phyloP scores from a whole-genome alignment of 1,139 yeast species.

The Blastobotrys niveus region DNA sequence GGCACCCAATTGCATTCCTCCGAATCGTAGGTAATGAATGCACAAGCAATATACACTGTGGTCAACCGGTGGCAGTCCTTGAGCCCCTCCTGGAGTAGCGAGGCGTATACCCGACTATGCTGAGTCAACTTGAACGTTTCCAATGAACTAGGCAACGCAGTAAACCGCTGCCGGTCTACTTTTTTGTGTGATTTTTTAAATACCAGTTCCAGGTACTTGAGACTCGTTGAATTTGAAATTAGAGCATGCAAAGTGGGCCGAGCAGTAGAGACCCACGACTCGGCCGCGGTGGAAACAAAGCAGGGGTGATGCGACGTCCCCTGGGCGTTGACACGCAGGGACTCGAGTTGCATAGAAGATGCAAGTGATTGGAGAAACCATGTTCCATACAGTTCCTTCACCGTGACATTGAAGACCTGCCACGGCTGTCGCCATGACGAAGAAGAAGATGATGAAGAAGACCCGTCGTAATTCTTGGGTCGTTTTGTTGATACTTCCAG shows the following conservation, averaged over 20 bases:
- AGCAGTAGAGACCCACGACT: not conserved
- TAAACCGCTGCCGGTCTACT: not conserved
- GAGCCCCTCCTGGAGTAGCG: not conserved
- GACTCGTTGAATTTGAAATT: too few species aligned
- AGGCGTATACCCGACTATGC: slow-evolving; percentile 3
- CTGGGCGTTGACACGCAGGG: not conserved
- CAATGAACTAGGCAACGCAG: not conserved
- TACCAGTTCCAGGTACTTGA: not conserved
- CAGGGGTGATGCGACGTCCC: not conserved
- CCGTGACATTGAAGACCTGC: not conserved
- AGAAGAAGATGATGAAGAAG: too few species aligned
- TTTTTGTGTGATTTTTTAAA: not conserved
- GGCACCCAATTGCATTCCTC: slow-evolving; percentile 3
- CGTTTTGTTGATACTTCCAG: not conserved
- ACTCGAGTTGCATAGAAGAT: too few species aligned
- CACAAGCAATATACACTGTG: slow-evolving; percentile 4
- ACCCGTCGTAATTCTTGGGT: too few species aligned
- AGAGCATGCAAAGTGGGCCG: not conserved
- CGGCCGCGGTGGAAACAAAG: not conserved
- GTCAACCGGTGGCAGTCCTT: not conserved
- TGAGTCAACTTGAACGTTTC: slow-evolving; percentile 2
- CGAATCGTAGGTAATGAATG: not conserved
- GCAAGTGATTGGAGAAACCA: not conserved
- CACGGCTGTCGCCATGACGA: not conserved
- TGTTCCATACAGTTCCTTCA: not conserved